Base-by-base conservation (phyloP, 441 rosid species). In the Pelargonium myrrhifolium region DNA sequence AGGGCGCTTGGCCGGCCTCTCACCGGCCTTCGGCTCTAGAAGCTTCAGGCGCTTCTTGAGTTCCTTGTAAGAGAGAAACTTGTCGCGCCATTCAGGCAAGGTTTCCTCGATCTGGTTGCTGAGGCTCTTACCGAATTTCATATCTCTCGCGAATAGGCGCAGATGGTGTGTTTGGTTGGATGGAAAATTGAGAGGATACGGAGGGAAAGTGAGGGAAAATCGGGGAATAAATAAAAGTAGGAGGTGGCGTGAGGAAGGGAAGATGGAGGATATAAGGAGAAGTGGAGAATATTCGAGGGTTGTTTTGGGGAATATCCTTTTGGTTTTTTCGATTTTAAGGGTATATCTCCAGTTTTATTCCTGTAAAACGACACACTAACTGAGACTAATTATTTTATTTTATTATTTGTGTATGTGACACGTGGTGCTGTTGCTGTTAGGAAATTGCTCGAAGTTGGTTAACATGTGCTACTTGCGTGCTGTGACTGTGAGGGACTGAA, bases 71-170 rank as follows among this genome's bases (percentile, higher is more conserved):
- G 96, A 86, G 35, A 87, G 84, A 42, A 90, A 90, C 72, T 90
- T 90, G 82, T 90, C 93, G 35, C 87, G 78, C 96, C 96, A 90
- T 75, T 86, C 92, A 5, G 93, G 96, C 59, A 84, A 72, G 9
- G 93, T 86, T 71, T 88, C 88, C 65, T 87, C 93, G 76, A 90
- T 88, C 87, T 45, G 51, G 51, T 11, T 45, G 51, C 51, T 45
- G n/a, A 90, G 80, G 83, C 93, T 88, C 81, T 93, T 93, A 6
- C 98, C 93, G 68, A 93, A 93, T 78, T 90, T 93, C 98, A 93
- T 92, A 24, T 17, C 60, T 6, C 47, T 42, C 10, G 11, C 8
- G 12, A 1, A 4, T 26, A 3, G 1, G 1, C 3, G 49, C 49
- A 15, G 0, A 1, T 4, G 20, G 21, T 1, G 22, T 55, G 73